Evolutionary conservation across 225 moss, liverwort and hornwort genomes (phyloP).

Genomic region (Antitrichia curtipendula): DNA sequence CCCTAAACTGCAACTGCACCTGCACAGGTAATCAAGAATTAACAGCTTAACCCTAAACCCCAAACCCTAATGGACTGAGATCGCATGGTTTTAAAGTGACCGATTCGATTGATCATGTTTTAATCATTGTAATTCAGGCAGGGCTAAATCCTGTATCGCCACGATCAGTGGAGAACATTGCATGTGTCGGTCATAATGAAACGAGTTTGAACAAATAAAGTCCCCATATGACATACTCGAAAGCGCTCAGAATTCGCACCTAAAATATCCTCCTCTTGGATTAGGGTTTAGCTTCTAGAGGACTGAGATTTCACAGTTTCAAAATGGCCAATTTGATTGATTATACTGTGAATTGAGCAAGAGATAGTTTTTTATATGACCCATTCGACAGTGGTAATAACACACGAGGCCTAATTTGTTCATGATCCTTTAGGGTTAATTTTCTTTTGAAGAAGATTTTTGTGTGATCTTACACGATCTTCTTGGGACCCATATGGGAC

Average conservation of each 20-base stretch:
- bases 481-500: not conserved
- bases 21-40: conserved; percentile 8
- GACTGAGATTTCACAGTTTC: not conserved
- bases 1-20: not conserved
- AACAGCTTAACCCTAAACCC: not conserved
- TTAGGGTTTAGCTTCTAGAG: not conserved
- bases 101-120: not conserved
- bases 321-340: not conserved
- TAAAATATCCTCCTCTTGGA: not conserved
- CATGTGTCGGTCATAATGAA: not conserved
- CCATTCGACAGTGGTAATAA: not conserved
- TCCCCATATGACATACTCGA: not conserved
- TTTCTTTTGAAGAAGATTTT: not conserved
- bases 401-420: not conserved
- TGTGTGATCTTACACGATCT: not conserved
- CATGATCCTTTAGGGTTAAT: not conserved
- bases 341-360: not conserved
- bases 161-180: not conserved
- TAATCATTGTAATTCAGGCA: not conserved
- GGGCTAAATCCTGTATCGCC: not conserved
- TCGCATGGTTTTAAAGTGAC: not conserved
- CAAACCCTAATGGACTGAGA: not conserved
- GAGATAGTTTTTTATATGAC: too few relatives aligned
- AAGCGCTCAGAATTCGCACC: not conserved
- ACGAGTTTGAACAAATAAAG: not conserved